Conservation (phyloP, 257 asterid genomes). For the Jaltomata sinuosa region DNA sequence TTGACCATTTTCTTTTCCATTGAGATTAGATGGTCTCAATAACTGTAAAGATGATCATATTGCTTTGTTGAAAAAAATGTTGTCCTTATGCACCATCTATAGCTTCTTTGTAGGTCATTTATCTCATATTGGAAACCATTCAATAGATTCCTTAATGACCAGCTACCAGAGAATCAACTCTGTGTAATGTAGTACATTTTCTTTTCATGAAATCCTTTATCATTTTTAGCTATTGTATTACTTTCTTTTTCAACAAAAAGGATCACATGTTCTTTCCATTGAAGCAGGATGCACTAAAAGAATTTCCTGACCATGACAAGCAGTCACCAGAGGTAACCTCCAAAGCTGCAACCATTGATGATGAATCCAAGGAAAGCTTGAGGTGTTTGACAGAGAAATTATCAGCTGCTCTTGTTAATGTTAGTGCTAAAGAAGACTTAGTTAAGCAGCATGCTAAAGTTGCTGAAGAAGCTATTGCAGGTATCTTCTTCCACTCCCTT, state of each 20-base stretch:
- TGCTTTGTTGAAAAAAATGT: not conserved
- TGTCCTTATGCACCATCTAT: not conserved
- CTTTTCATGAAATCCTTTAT: not conserved
- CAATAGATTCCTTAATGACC: not conserved
- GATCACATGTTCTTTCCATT: not conserved
- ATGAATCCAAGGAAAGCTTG: constrained; percentile 36
- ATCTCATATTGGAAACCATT: not conserved
- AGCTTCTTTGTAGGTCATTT: not conserved
- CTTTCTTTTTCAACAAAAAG: not conserved
- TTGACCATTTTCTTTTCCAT: not conserved
- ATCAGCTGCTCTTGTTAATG: constrained; percentile 75
- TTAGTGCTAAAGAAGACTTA: constrained; percentile 65
- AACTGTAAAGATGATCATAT: not conserved
- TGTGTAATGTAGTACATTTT: not conserved
- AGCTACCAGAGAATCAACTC: not conserved
- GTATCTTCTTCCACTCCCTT: constrained; percentile 14
- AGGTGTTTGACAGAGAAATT: constrained; percentile 43
- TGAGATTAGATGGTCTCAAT: not conserved
- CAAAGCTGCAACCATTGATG: constrained; percentile 18
- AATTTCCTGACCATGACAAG: constrained; percentile 22
- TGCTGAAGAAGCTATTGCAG: constrained; percentile 90
- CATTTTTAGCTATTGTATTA: not conserved
- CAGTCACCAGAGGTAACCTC: constrained; percentile 50
- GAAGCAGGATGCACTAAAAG: constrained; percentile 44
- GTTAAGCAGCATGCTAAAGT: constrained; percentile 85